Base-by-base conservation (phyloP, 2,329 filamentous ascomycete genomes). In the Cordyceps tenuipes region DNA sequence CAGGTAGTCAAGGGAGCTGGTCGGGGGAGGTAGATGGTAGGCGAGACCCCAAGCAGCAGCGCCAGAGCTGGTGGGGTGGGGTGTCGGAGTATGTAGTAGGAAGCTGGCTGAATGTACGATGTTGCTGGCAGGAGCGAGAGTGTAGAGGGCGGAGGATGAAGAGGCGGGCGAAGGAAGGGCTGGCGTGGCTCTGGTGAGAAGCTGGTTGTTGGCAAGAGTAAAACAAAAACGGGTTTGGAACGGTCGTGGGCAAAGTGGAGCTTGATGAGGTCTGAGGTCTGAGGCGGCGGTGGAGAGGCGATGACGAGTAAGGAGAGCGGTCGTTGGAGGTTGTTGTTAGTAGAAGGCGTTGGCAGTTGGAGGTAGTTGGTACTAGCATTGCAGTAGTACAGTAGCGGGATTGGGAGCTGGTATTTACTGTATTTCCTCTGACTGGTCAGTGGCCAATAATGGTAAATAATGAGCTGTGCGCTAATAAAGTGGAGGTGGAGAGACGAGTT, bases 391-490 rank as follows among this genome's bases (percentile, higher is more conserved):
- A n/a, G n/a, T n/a, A n/a, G n/a, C n/a, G n/a, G n/a, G n/a, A n/a
- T n/a, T 43, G 39, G 39, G 15, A n/a, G 39, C 6, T n/a, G 39
- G 39, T 43, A 43, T n/a, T 17, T 17, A 43, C 17, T 43, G 39
- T 43, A 43, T n/a, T 17, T 17, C n/a, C 17, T 43, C 12, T 36
- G 9, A 36, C 34, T 36, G 34, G 34, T 36, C 34, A 36, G n/a
- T 23, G n/a, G n/a, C n/a, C n/a, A 23, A 23, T 23, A 23, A 23
- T 23, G 23, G 39, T n/a, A 17, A 43, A 15, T 43, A 48, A 17
- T 36, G 48, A 53, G 48, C 48, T 31, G 41, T 55, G 52, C 52
- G 52, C 52, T 55, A 41, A 52, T 52, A 55, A 55, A 44, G 52
- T 55, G 52, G 52, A 55, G 41, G 52, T 55, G 26, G n/a, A 43